Percentiles rank a stretch among this genome's conserved stretches.
Conservation (phyloP, 2,329 filamentous ascomycete species). For the Aspergillus niger region DNA sequence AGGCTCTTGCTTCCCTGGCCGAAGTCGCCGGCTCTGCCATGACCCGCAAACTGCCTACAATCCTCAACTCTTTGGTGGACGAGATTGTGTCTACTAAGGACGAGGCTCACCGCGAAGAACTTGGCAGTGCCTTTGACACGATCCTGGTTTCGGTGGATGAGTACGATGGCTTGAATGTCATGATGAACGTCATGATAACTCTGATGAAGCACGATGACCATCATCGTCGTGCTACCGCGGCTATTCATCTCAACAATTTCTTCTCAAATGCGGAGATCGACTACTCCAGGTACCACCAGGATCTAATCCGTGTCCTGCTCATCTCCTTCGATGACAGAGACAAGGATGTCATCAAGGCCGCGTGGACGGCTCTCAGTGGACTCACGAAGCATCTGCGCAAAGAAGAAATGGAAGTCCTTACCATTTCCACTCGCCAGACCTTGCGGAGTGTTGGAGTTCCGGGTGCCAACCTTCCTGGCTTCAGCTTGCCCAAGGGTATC, state of each 20-base stretch:
- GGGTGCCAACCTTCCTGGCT: constrained; percentile 82
- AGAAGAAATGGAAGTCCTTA: constrained; percentile 96
- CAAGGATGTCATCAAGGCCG: constrained; percentile 77
- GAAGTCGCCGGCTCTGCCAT: constrained; percentile 88
- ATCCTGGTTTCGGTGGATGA: constrained; percentile 93
- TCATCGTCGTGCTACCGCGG: constrained; percentile 74
- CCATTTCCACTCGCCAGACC: constrained; percentile 80
- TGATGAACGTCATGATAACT: constrained; percentile 88
- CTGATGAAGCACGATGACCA: constrained; percentile 94
- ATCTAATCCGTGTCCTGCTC: constrained; percentile 86
- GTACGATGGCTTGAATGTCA: constrained; percentile 90
- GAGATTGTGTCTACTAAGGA: constrained; percentile 76
- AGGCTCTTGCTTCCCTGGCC: constrained; percentile 86
- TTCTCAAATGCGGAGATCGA: constrained; percentile 79
- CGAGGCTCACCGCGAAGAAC: constrained; percentile 70
- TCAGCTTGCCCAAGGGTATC: constrained; percentile 91
- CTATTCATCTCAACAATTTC: constrained; percentile 80
- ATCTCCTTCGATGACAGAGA: constrained; percentile 92
- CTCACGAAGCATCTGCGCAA: constrained; percentile 90
- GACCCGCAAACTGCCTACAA: constrained; percentile 83
- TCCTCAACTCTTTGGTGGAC: constrained; percentile 92
- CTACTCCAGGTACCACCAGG: constrained; percentile 93
- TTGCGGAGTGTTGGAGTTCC: constrained; percentile 86
- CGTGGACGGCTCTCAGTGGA: constrained; percentile 82
- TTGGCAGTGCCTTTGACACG: constrained; percentile 80